phyloP scores from a whole-genome alignment of 768 basidiomycete genomes.

The Trametes gibbosa region DNA sequence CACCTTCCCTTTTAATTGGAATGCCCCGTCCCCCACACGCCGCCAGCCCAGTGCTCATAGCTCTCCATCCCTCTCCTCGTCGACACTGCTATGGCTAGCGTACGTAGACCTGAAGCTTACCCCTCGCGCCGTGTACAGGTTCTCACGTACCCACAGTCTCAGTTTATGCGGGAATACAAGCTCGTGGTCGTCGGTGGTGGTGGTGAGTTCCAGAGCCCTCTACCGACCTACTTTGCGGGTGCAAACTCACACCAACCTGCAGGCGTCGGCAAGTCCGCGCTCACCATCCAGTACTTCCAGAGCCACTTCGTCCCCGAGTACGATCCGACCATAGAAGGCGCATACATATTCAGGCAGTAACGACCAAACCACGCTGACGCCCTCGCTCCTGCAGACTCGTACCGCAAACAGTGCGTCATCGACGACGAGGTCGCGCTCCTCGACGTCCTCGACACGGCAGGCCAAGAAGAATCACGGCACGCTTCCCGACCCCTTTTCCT shows the following conservation, averaged over 20 bases:
- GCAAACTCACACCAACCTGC: background rate
- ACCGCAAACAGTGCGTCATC: conserved; percentile 94
- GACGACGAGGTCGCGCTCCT: conserved; percentile 95
- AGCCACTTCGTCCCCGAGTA: conserved; percentile 91
- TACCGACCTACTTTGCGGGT: background rate
- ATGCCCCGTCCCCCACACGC: no score
- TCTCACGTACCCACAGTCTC: conserved; percentile 47
- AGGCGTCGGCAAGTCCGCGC: conserved; percentile 83
- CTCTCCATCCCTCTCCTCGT: background rate
- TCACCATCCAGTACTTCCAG: conserved; percentile 98
- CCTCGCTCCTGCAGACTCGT: conserved; percentile 63
- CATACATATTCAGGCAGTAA: background rate
- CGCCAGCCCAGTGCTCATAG: no score
- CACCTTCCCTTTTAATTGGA: no score
- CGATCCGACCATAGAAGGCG: conserved; percentile 94
- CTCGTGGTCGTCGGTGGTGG: conserved; percentile 98
- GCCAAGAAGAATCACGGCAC: conserved; percentile 96
- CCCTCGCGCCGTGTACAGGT: no score
- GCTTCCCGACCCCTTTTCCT: conserved; percentile 28
- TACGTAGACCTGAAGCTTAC: conserved; percentile 14
- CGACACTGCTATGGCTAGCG: conserved; percentile 31
- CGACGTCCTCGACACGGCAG: conserved; percentile 96
- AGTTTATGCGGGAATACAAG: conserved; percentile 96
- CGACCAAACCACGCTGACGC: no score
- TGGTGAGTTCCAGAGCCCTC: conserved; percentile 52